These are phyloP conservation scores for Lodderomyces theae DNA, from an alignment of 1,139 yeast species.

Conservation along the genomic window DNA sequence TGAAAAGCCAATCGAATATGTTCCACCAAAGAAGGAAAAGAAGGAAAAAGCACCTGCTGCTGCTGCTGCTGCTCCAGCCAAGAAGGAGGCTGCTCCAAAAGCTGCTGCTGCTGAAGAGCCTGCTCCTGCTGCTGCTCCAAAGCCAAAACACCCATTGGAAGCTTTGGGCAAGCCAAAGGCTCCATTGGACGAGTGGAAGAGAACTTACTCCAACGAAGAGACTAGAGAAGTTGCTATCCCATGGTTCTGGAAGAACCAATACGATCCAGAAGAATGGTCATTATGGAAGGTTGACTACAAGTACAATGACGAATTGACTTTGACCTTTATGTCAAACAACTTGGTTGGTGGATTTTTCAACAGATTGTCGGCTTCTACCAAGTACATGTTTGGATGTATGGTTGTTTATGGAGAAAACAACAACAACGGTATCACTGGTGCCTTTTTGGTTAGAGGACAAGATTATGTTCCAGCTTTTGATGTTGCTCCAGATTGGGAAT, in stretches of 20 bases:
- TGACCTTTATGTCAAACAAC: slow-evolving; percentile 98
- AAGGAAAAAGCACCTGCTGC: slow-evolving; percentile 26
- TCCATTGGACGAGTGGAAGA: slow-evolving; percentile 92
- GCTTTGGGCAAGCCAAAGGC: slow-evolving; percentile 71
- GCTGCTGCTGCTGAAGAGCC: slow-evolving; percentile 41
- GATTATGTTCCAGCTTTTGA: slow-evolving; percentile 88
- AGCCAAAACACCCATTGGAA: slow-evolving; percentile 91
- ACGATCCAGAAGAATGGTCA: slow-evolving; percentile 91
- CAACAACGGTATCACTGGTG: slow-evolving; percentile 97
- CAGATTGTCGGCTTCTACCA: slow-evolving; percentile 89
- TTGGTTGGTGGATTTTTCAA: slow-evolving; percentile 97
- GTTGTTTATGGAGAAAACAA: slow-evolving; percentile 98
- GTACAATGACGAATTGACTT: slow-evolving; percentile 96
- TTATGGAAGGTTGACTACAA: slow-evolving; percentile 94
- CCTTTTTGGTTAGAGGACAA: slow-evolving; percentile 93
- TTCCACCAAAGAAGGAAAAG: slow-evolving; percentile 82
- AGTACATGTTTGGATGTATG: slow-evolving; percentile 89
- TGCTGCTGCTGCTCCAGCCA: slow-evolving; percentile 30
- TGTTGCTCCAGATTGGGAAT: slow-evolving; percentile 99
- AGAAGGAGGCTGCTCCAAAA: slow-evolving; percentile 36
- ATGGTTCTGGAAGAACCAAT: slow-evolving; percentile 94
- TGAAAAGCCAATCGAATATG: slow-evolving; percentile 64
- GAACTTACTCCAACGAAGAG: slow-evolving; percentile 95
- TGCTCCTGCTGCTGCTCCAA: slow-evolving; percentile 45
- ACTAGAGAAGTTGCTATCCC: slow-evolving; percentile 94